A percentile compares a stretch with the other conserved stretches of the same genome.
Conservation (phyloP, 2,329 filamentous ascomycete genomes). For the Claviceps fusiformis region DNA sequence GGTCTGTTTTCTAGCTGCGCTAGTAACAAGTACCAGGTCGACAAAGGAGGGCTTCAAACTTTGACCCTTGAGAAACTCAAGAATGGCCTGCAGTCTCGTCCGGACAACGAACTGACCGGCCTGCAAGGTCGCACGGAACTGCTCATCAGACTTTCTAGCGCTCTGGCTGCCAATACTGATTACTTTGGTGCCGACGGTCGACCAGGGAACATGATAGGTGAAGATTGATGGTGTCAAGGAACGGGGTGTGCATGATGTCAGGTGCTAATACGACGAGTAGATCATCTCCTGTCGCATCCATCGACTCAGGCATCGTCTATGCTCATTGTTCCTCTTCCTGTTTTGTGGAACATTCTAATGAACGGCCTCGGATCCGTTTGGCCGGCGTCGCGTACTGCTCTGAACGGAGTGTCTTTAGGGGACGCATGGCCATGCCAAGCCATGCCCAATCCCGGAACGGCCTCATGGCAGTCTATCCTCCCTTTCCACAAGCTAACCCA, state of each 20-base stretch:
- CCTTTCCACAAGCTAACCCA: constrained; percentile 92
- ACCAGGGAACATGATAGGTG: constrained; percentile 90
- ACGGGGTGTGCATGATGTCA: not conserved
- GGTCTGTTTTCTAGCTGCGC: constrained; percentile 78
- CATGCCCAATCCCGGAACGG: constrained; percentile 50
- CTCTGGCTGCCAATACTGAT: constrained; percentile 60
- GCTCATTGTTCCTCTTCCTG: constrained; percentile 74
- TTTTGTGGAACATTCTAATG: constrained; percentile 84
- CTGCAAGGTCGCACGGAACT: constrained; percentile 74
- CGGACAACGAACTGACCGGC: constrained; percentile 69
- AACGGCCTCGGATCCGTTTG: constrained; percentile 76
- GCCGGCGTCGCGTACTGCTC: constrained; percentile 72
- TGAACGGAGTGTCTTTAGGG: constrained; percentile 76
- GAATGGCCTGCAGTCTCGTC: constrained; percentile 71
- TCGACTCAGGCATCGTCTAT: constrained; percentile 80
- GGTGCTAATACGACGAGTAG: constrained; percentile 26
- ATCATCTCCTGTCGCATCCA: constrained; percentile 85
- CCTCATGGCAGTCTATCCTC: constrained; percentile 62
- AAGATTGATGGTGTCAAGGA: constrained; percentile 13
- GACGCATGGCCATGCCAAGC: constrained; percentile 87
- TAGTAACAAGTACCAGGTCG: constrained; percentile 75
- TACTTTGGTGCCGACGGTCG: constrained; percentile 75
- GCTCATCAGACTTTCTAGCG: constrained; percentile 59
- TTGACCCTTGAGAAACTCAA: constrained; percentile 64
- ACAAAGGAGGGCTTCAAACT: constrained; percentile 63